Base-by-base conservation (phyloP, 2,329 filamentous ascomycete genomes). In the Ophiostoma sp. region DNA sequence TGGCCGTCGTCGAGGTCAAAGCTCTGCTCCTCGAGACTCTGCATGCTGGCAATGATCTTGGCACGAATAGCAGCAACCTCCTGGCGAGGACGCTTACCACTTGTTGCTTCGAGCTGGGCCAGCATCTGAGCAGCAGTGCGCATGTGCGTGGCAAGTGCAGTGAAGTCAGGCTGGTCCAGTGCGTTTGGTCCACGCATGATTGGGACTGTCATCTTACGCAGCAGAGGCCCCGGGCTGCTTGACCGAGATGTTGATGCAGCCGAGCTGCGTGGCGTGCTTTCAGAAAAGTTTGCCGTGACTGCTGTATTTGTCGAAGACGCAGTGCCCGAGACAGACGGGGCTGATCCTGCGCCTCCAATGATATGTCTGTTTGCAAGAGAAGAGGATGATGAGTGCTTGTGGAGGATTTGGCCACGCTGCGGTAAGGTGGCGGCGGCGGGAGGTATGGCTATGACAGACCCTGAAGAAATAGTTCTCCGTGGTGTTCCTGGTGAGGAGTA, bases 31-130 rank as follows among this genome's bases (percentile, higher is more conserved):
- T 95, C 91, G 8, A 95, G 79, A 72, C 85, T 92, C 76, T 95
- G 91, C 92, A 95, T 95, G 76, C 91, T 94, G 2, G 91, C 91
- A 74, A 95, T 95, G 72, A 95, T 95, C 78, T 92, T 93, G 55
- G 90, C 88, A 73, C 92, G 85, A 76, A 95, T 95, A 7, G 91
- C 89, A 18, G 90, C 91, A 4, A 95, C 91, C 77, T 95, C 91
- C 42, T 88, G 86, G 75, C 86, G 90, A 1, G 91, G 91, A 45
- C 91, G 83, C 78, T 94, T 95, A 41, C 90, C 89, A 72, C 89
- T 89, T 36, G 90, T 94, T 1, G 89, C 86, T 69, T 95, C 91
- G 9, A 95, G 82, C 74, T 95, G 91, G 14, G 91, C 90, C 60
- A 95, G 81, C 91, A 95, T 95, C 76, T 93, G 90, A 14, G 91